phyloP scores from a whole-genome alignment of 148 eudicot species.

The Bassia scoparia region DNA sequence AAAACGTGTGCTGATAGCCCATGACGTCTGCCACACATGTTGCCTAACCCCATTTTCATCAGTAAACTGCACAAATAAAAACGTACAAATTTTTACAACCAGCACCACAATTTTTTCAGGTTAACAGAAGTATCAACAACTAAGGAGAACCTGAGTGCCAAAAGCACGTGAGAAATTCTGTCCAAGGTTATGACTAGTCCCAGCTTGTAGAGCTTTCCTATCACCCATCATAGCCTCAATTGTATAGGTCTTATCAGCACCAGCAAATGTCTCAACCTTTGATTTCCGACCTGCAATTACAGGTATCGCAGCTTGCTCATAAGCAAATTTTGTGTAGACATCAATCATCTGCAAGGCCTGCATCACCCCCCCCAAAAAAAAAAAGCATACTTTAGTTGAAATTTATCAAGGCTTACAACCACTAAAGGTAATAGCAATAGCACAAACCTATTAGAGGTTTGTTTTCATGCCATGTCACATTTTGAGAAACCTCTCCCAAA shows the following conservation, averaged over 20 bases:
- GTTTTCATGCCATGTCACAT: no score
- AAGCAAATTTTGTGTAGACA: conserved; percentile 84
- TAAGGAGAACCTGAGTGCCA: conserved; percentile 67
- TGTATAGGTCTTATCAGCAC: conserved; percentile 86
- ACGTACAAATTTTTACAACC: not conserved
- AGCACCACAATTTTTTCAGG: conserved; percentile 5
- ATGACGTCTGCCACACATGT: conserved; percentile 98
- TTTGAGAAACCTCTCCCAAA: no score
- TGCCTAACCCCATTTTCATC: conserved; percentile 91
- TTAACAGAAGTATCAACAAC: not conserved
- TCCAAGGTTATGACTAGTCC: conserved; percentile 99
- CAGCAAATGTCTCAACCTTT: conserved; percentile 94
- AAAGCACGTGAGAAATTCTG: conserved; percentile 97
- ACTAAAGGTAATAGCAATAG: no score
- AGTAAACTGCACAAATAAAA: conserved; percentile 52
- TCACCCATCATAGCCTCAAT: conserved; percentile 99
- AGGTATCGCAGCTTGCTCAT: conserved; percentile 96
- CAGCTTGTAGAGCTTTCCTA: conserved; percentile 96
- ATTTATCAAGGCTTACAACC: not conserved
- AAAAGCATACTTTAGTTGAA: conserved; percentile 23
- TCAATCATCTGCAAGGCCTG: conserved; percentile 98
- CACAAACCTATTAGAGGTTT: no score
- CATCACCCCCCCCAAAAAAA: no score
- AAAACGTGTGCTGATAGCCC: conserved; percentile 99
- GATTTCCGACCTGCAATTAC: conserved; percentile 96